Conservation (phyloP, 78 protist species). For the Cavenderia fasciculata region DNA sequence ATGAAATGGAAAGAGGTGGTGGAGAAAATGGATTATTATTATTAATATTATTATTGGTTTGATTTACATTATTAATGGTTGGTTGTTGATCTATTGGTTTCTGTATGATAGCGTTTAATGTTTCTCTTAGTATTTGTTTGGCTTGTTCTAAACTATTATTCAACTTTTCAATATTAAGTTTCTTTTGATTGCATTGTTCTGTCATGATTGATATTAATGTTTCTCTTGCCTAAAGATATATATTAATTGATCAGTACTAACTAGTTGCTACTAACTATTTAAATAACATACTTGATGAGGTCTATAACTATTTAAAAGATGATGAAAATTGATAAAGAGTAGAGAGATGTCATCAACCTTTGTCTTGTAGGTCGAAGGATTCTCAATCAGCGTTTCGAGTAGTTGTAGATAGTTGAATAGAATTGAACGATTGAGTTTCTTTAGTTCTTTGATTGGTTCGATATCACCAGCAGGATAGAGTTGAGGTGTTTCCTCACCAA, state of each 20-base stretch:
- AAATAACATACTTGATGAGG: constrained; percentile 46
- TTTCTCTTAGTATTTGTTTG: too few relatives aligned
- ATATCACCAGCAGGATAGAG: constrained; percentile 56
- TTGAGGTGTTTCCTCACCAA: constrained; percentile 16
- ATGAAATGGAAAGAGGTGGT: too few relatives aligned
- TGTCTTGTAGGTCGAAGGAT: constrained; percentile 17
- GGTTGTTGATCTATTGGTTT: neutral
- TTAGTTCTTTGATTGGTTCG: constrained; percentile 54
- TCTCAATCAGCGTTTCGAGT: constrained; percentile 41
- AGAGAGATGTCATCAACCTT: constrained; percentile 53
- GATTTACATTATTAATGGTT: neutral
- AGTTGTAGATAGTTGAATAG: constrained; percentile 70
- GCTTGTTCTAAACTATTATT: constrained; percentile 12
- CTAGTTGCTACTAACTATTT: neutral
- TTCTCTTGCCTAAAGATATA: constrained; percentile 28
- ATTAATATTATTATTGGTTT: neutral
- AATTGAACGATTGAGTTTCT: constrained; percentile 51
- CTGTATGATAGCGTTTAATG: too few relatives aligned
- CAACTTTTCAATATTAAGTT: neutral
- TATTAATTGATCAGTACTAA: neutral
- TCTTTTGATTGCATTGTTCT: constrained; percentile 64
- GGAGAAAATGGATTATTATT: too few relatives aligned
- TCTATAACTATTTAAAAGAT: constrained; percentile 66
- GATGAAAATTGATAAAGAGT: constrained; percentile 64
- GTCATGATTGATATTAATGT: constrained; percentile 49